These are phyloP conservation scores for Amauroascus verrucosus DNA, from an alignment of 2,329 filamentous ascomycete species.

Conservation along the genomic window DNA sequence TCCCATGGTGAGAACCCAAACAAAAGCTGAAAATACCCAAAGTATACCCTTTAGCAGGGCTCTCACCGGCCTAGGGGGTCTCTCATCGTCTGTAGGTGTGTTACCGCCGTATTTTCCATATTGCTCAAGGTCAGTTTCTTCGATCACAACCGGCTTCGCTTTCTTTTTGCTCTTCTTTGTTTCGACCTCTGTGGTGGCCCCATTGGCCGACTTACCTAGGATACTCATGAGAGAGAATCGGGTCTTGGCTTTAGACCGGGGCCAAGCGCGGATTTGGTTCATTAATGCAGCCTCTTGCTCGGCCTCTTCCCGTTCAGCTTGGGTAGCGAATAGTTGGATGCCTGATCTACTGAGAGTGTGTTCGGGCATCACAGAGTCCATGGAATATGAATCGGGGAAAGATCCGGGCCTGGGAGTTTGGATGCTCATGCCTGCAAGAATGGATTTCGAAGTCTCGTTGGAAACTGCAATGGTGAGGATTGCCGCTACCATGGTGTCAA, in stretches of 20 bases:
- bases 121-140: conserved; percentile 39
- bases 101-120: conserved; percentile 33
- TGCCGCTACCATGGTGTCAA: conserved; percentile 39
- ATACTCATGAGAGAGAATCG: conserved; percentile 11
- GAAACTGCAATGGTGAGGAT: conserved; percentile 38
- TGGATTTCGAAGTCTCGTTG: conserved; percentile 32
- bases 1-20: conserved; percentile 29
- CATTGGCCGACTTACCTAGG: not conserved
- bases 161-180: conserved; percentile 22
- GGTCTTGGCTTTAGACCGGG: not conserved
- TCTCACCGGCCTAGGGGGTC: conserved; percentile 32
- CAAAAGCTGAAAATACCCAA: conserved; percentile 30
- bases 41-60: conserved; percentile 30
- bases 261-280: conserved; percentile 23
- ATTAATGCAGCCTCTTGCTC: conserved; percentile 31
- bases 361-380: conserved; percentile 8
- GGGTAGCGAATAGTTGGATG: conserved; percentile 26
- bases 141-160: conserved; percentile 25
- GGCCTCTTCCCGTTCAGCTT: conserved; percentile 35
- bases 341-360: conserved; percentile 2
- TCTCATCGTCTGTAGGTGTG: conserved; percentile 27
- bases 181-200: not conserved
- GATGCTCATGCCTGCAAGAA: conserved; percentile 31
- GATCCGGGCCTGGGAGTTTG: conserved; percentile 18
- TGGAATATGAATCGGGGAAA: conserved; percentile 10